phyloP scores from a whole-genome alignment of 202 grass and related monocot species.

The Saccharum hybrid region DNA sequence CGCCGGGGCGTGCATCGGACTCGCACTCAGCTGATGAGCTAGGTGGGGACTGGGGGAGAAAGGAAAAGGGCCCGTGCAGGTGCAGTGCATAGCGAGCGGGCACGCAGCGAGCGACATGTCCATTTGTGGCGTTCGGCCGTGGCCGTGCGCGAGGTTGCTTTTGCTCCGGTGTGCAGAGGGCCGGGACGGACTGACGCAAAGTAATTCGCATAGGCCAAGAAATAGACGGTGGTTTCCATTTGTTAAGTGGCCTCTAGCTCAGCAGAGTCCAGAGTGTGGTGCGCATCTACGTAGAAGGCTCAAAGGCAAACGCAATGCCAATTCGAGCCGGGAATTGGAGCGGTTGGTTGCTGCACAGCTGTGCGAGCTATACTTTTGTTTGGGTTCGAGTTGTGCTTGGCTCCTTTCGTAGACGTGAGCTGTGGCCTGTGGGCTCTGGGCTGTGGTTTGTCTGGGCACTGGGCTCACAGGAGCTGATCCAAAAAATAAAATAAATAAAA shows the following conservation, averaged over 20 bases:
- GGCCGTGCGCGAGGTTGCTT: conserved; percentile 34
- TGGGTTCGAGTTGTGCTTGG: neutral
- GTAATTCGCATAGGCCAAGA: neutral
- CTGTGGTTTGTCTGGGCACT: conserved; percentile 9
- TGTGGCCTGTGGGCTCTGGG: neutral
- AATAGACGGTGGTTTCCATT: neutral
- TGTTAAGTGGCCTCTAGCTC: too few relatives aligned
- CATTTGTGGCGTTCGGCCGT: neutral
- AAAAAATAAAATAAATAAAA: neutral
- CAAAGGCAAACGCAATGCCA: too few relatives aligned
- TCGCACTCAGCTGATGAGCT: conserved; percentile 42
- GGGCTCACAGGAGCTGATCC: neutral
- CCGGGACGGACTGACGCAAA: neutral
- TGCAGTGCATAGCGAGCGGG: neutral
- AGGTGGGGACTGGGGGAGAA: neutral
- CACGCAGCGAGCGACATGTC: neutral
- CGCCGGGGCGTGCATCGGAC: conserved; percentile 49
- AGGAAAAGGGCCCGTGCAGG: neutral
- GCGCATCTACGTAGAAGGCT: too few relatives aligned
- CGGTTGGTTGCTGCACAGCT: neutral
- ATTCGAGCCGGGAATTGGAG: too few relatives aligned
- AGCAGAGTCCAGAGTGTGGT: too few relatives aligned
- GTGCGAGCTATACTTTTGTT: neutral
- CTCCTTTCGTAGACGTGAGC: neutral
- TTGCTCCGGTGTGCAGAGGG: conserved; percentile 20